Conservation (phyloP, 495 filamentous ascomycete species). For the Neurospora hispaniola region DNA sequence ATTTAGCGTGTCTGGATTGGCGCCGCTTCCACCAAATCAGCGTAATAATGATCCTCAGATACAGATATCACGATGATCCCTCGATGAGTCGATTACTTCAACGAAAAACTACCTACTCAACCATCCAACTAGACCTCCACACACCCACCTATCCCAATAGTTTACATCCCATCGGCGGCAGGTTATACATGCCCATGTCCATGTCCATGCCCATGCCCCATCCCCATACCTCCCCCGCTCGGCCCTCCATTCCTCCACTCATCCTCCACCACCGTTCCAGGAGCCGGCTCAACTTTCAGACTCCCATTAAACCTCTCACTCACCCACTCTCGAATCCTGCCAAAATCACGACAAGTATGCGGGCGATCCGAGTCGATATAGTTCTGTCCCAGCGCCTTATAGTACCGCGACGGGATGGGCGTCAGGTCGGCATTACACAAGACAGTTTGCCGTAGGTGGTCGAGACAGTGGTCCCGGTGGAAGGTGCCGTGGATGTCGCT, state of each 20-base stretch:
- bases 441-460: neutral
- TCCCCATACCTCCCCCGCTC: neutral
- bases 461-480: slow-evolving; percentile 2
- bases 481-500: neutral
- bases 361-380: neutral
- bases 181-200: neutral
- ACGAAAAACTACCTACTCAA: no score
- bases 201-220: neutral
- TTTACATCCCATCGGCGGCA: neutral
- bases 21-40: neutral
- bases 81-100: neutral
- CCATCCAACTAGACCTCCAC: neutral
- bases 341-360: slow-evolving; percentile 1
- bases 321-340: neutral
- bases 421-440: slow-evolving; percentile 2
- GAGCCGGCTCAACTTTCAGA: neutral
- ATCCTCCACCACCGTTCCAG: neutral
- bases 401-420: slow-evolving; percentile 3
- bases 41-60: neutral
- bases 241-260: neutral
- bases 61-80: neutral
- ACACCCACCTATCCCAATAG: neutral
- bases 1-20: neutral
- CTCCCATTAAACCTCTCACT: neutral
- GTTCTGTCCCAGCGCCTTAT: neutral